Percentiles rank a stretch among this genome's conserved stretches.
Evolutionary conservation across 139 green algal species (phyloP).

Genomic region (Tetratostichococcus sp.): DNA sequence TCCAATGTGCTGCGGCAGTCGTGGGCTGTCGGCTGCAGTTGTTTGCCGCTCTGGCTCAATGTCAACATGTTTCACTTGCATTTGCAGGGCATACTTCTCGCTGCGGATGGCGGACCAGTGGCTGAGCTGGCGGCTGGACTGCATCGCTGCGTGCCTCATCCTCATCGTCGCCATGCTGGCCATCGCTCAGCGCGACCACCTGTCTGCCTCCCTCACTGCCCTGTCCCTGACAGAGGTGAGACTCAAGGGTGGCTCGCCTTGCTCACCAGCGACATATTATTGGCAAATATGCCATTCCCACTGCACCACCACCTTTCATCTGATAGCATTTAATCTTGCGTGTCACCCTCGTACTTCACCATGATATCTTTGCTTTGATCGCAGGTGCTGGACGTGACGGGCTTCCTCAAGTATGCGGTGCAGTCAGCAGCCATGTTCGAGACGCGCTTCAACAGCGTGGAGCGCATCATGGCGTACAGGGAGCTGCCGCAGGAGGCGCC

Average conservation of each 20-base stretch:
- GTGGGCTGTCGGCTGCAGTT: neutral
- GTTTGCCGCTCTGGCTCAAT: no score
- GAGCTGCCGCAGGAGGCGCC: conserved; percentile 40
- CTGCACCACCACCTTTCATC: no score
- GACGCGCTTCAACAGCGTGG: conserved; percentile 90
- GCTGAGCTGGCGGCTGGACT: conserved; percentile 82
- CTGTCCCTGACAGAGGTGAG: conserved; percentile 40
- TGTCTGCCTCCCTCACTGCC: conserved; percentile 54
- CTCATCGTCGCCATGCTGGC: conserved; percentile 46
- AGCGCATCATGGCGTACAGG: conserved; percentile 81
- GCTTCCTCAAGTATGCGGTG: conserved; percentile 80
- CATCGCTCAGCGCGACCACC: conserved; percentile 36
- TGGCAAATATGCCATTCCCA: no score
- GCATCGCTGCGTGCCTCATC: conserved; percentile 63
- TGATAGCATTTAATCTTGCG: no score
- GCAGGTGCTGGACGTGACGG: conserved; percentile 78
- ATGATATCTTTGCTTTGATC: neutral
- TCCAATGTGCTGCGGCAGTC: neutral
- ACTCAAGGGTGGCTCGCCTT: neutral
- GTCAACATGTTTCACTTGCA: no score
- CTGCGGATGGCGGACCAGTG: conserved; percentile 71
- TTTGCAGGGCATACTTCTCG: conserved; percentile 64
- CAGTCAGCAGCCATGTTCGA: conserved; percentile 77
- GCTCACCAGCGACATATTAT: no score
- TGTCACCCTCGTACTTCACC: no score